Conservation (phyloP, 106 monocot species). For the Dendrobium huoshanense region DNA sequence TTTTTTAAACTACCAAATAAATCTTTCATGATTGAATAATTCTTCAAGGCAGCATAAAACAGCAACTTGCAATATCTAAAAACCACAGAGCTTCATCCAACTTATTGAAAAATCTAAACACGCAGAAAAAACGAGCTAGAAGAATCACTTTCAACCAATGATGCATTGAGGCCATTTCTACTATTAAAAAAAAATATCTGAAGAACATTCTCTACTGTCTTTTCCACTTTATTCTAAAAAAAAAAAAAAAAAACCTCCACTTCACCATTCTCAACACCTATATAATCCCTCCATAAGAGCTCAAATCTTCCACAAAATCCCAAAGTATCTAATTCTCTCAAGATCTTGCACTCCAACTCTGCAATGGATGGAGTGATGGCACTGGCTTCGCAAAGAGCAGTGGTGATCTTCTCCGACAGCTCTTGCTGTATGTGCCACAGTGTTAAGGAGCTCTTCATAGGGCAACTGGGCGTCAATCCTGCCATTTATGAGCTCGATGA, state of each 20-base stretch:
- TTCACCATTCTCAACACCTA: background rate
- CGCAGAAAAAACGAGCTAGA: no score
- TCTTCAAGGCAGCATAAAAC: no score
- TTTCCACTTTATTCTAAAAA: background rate
- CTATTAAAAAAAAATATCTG: no score
- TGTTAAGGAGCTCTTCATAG: slow-evolving; percentile 9
- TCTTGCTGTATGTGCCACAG: slow-evolving; percentile 23
- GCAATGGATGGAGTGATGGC: slow-evolving; percentile 12
- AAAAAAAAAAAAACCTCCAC: background rate
- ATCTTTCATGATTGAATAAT: no score
- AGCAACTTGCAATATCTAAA: no score
- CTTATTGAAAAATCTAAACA: no score
- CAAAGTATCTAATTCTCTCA: background rate
- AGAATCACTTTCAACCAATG: no score
- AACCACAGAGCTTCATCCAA: no score
- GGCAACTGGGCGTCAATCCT: slow-evolving; percentile 17
- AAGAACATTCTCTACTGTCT: background rate
- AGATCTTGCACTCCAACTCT: background rate
- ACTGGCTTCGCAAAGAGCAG: slow-evolving; percentile 14
- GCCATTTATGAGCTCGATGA: slow-evolving; percentile 18
- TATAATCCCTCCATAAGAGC: background rate
- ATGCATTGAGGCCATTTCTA: no score
- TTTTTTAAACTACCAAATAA: no score
- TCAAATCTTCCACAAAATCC: background rate
- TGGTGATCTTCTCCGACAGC: slow-evolving; percentile 17